Base-by-base conservation (phyloP, 2,329 filamentous ascomycete species). In the Aureobasidium sp. region DNA sequence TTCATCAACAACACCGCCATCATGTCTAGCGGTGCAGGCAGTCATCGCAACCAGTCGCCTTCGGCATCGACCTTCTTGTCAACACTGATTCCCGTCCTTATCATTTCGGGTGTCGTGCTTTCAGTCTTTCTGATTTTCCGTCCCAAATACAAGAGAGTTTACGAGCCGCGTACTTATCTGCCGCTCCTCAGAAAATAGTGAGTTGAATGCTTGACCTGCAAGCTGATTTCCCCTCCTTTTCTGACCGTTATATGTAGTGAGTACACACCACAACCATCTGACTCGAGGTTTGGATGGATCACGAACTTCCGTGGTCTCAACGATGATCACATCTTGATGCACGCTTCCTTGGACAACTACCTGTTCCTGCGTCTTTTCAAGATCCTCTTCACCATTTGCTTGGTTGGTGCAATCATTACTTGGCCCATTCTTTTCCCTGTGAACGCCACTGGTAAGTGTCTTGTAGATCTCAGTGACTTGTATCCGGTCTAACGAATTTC, bases 371-470 rank as follows among this genome's bases (percentile, higher is more conserved):
- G 79, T 42, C 79, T 77, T 66, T 74, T 80, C 67, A 78, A 77
- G 66, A 68, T 79, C 59, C 71, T 77, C 46, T 70, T 79, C 46
- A 64, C 70, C 27, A 71, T 78, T 41, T 77, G 75, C 66, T 69
- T 79, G 41, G 64, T 78, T 20, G 78, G 78, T 20, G 73, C 71
- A 63, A 62, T 70, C 42, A 68, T 80, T 62, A 79, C 76, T 5
- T 79, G 77, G 73, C 77, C 78, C 0, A 71, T 80, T 17, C 67
- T 80, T 17, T 76, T 80, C 56, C 77, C 78, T 1, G 69, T 80
- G 71, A 78, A 80, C 66, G 74, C 73, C 0, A 97, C 91, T 1
- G 94, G 60, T 57, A 62, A 12, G 59, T n/a, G 13, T 13, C 9
- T 26, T 13, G 1, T 5, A 15, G 1, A 6, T 8, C 6, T 50